These are phyloP conservation scores for Ceratorhiza oryzae-sativae DNA, from an alignment of 1,284 basidiomycete species.

Conservation along the genomic window DNA sequence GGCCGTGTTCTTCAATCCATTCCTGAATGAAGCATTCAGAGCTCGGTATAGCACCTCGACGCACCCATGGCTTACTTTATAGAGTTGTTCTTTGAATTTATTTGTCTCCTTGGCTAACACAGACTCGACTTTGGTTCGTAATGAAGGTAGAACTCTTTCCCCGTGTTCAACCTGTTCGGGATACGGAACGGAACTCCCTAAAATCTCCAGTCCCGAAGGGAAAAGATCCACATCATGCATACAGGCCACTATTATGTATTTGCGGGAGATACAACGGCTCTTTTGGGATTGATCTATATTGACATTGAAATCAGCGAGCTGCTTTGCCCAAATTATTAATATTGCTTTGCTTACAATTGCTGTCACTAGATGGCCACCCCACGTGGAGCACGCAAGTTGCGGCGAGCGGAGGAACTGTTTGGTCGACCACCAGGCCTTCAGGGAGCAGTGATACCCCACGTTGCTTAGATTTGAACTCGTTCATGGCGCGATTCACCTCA, in stretches of 20 bases:
- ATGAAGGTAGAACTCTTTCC: background rate
- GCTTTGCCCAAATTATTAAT: background rate
- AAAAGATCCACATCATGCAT: background rate
- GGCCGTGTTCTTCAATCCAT: slow-evolving; percentile 14
- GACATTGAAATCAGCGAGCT: too few relatives aligned
- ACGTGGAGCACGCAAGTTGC: background rate
- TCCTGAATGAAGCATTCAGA: background rate
- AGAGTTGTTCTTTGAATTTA: background rate
- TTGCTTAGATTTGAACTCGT: background rate
- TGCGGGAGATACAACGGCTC: background rate
- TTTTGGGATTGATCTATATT: background rate
- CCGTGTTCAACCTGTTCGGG: background rate
- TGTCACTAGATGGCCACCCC: background rate
- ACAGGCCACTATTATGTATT: background rate
- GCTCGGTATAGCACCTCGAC: background rate
- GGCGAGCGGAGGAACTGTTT: too few relatives aligned
- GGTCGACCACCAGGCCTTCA: background rate
- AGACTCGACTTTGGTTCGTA: background rate
- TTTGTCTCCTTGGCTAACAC: background rate
- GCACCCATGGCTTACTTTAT: background rate
- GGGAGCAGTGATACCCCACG: background rate
- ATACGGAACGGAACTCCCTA: background rate
- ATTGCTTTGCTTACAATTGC: background rate
- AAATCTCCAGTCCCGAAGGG: background rate
- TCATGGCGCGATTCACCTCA: background rate